Evolutionary conservation across 1,139 yeast genomes (phyloP).

Genomic region (Candida glucosophila): DNA sequence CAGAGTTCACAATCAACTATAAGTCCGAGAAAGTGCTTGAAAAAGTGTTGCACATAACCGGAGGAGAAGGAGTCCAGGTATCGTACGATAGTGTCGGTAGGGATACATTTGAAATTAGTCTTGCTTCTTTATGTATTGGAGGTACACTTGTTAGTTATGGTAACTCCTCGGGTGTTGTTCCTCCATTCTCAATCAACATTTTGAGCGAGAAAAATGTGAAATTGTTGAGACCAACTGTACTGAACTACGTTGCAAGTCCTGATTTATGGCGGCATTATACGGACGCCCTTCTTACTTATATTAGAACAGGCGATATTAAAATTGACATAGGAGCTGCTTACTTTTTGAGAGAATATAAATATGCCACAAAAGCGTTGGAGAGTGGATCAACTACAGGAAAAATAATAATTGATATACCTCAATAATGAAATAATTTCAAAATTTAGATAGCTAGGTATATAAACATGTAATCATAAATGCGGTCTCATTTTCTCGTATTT

Average conservation of each 20-base stretch:
- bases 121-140: conserved; percentile 54
- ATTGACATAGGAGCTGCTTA: conserved; percentile 46
- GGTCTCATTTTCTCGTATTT: conserved; percentile 49
- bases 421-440: no score
- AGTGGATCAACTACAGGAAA: conserved; percentile 75
- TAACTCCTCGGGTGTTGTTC: conserved; percentile 79
- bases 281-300: conserved; percentile 30
- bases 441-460: no score
- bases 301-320: conserved; percentile 43
- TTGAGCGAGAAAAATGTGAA: conserved; percentile 57
- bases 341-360: conserved; percentile 53
- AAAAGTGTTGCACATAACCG: conserved; percentile 58
- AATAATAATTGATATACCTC: conserved; percentile 51
- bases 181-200: conserved; percentile 46
- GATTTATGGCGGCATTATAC: conserved; percentile 58
- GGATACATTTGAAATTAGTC: conserved; percentile 62
- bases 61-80: conserved; percentile 64
- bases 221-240: conserved; percentile 56
- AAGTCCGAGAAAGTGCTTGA: conserved; percentile 46
- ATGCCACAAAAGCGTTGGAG: conserved; percentile 64
- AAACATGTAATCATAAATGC: no score
- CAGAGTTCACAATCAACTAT: conserved; percentile 61
- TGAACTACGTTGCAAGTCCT: conserved; percentile 39
- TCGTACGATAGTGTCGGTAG: conserved; percentile 80
- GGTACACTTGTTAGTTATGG: conserved; percentile 77